Conservation (phyloP, 192 early-diverging fungal genomes). For the Backusella westeae region DNA sequence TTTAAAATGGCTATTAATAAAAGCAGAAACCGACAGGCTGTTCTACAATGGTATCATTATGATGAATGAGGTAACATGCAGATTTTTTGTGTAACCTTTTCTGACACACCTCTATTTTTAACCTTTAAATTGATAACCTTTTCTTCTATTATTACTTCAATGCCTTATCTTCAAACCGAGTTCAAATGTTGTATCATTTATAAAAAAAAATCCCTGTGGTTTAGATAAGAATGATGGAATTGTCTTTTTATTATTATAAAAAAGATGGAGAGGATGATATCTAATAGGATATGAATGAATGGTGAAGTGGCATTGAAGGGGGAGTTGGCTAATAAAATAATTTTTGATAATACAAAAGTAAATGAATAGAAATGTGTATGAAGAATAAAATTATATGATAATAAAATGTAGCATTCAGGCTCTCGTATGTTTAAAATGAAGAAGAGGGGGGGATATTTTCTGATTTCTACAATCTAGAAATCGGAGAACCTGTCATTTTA, state of each 20-base stretch:
- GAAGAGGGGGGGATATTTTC: neutral
- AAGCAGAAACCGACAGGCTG: no score
- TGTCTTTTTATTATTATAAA: neutral
- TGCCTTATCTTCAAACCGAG: no score
- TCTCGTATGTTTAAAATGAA: neutral
- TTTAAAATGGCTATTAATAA: no score
- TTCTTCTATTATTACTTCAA: no score
- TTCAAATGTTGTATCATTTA: no score
- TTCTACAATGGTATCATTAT: no score
- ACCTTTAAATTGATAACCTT: no score
- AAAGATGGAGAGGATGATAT: neutral
- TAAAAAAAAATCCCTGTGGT: no score
- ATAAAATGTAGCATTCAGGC: neutral
- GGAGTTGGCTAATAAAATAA: neutral
- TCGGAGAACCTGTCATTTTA: conserved; percentile 18
- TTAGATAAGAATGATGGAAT: no score
- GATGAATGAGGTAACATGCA: no score
- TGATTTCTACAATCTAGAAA: conserved; percentile 15
- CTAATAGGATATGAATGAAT: neutral
- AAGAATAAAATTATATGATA: neutral
- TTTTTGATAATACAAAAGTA: neutral
- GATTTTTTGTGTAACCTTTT: no score
- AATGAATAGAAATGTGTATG: neutral
- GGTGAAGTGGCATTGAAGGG: neutral
- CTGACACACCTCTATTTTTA: no score